Conservation (phyloP, 805 yeast species). For the Lipomyces mesembrius region DNA sequence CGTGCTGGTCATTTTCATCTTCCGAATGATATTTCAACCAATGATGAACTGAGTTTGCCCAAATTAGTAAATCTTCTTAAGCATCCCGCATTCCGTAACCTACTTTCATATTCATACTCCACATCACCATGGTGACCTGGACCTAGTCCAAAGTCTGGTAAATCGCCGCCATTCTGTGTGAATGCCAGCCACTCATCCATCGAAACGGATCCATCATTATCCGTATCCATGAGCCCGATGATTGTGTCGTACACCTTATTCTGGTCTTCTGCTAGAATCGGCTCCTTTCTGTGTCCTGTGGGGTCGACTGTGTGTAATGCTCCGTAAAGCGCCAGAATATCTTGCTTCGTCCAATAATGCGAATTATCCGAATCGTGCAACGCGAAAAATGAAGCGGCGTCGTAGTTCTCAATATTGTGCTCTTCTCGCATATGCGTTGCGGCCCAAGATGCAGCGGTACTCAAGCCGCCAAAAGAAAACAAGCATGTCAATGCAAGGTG, state of each 20-base stretch:
- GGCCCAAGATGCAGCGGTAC: constrained; percentile 57
- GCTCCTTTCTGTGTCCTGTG: constrained; percentile 46
- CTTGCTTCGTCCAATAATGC: constrained; percentile 64
- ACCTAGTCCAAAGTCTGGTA: constrained; percentile 93
- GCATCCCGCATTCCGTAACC: constrained; percentile 2
- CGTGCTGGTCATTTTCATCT: constrained; percentile 33
- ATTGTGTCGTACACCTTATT: constrained; percentile 61
- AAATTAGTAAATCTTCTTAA: not conserved
- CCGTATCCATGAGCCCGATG: constrained; percentile 63
- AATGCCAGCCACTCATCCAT: constrained; percentile 72
- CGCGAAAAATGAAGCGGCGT: constrained; percentile 74
- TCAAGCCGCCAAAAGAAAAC: not conserved
- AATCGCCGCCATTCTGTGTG: constrained; percentile 63
- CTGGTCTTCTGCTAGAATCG: constrained; percentile 58
- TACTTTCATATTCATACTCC: constrained; percentile 83
- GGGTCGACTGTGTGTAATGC: constrained; percentile 53
- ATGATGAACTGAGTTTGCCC: constrained; percentile 88
- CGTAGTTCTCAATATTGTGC: constrained; percentile 76
- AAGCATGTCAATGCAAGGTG: not conserved
- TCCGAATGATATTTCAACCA: constrained; percentile 68
- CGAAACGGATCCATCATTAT: constrained; percentile 67
- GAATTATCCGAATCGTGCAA: constrained; percentile 67
- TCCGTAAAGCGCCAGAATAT: constrained; percentile 83
- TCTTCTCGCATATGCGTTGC: constrained; percentile 91
- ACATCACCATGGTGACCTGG: constrained; percentile 94